Base-by-base conservation (phyloP, 306 rosid genomes). In the Gynostemma pentaphyllum region DNA sequence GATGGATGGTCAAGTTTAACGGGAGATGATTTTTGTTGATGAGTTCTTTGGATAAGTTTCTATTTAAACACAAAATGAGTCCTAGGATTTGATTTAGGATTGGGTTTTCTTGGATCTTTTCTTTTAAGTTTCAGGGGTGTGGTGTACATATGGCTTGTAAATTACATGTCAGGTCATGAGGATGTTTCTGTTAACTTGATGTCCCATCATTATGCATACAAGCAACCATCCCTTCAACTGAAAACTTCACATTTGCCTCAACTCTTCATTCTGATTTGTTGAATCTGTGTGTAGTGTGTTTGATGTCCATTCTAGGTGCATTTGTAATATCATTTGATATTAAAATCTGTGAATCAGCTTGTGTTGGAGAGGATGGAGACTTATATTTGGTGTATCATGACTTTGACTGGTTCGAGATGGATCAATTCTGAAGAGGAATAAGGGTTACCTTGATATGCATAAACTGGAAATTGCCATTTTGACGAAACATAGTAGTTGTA, bases 381-480 rank as follows among this genome's bases (percentile, higher is more conserved):
- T 53, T 22, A 14, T 4, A 12, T 40, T 27, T 40, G 50, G 69
- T 23, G 45, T 45, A n/a, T n/a, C n/a, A n/a, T n/a, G n/a, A 45
- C 45, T 64, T 10, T 45, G 57, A 29, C 69, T 28, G 56, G 44
- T 64, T 46, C 11, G 27, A 27, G 55, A 64, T 16, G 16, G 53
- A 37, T 8, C 4, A 55, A 64, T 39, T 21, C 32, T 22, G 22
- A 21, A 22, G 0, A 23, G 48, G 34, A 7, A 37, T 60, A 60
- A 18, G 47, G 32, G 48, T 39, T 60, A 19, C 34, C 66, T 60
- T 60, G 66, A 39, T 39, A 60, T 32, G 34, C 22, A 39, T 1
- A 13, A 18, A 14, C 22, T 19, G 46, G 10, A 23, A 39, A 60
- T 21, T 39, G 48, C 14, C n/a, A n/a, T n/a, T n/a, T n/a, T n/a